Percentiles rank a stretch among this genome's conserved stretches.
Conservation (phyloP, 768 basidiomycete species). For the Tulasnella sp. region DNA sequence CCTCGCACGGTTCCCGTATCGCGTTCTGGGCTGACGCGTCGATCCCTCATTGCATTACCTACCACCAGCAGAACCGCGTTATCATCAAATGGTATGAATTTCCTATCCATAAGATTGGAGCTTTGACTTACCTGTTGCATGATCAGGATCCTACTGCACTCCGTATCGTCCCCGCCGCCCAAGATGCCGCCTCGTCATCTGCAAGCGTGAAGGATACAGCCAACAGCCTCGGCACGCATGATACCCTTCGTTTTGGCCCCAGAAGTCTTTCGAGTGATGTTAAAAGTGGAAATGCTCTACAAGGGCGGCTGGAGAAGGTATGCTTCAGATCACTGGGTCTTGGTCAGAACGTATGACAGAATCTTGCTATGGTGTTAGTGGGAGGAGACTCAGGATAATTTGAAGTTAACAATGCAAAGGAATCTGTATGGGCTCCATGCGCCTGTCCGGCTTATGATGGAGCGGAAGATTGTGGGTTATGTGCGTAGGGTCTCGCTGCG, state of each 20-base stretch:
- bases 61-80: no score
- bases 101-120: background rate
- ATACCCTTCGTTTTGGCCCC: slow-evolving; percentile 76
- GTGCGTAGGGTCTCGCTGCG: slow-evolving; percentile 38
- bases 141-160: slow-evolving; percentile 23
- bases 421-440: slow-evolving; percentile 79
- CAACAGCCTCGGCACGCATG: slow-evolving; percentile 74
- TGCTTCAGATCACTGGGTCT: slow-evolving; percentile 22
- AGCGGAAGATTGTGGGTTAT: slow-evolving; percentile 70
- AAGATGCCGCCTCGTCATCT: slow-evolving; percentile 31
- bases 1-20: background rate
- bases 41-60: background rate
- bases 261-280: slow-evolving; percentile 70
- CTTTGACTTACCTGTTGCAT: background rate
- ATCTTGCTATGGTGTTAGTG: slow-evolving; percentile 46
- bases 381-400: slow-evolving; percentile 84
- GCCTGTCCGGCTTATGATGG: slow-evolving; percentile 87
- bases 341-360: background rate
- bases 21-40: slow-evolving; percentile 16
- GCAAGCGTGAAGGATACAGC: slow-evolving; percentile 59
- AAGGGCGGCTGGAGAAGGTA: slow-evolving; percentile 69
- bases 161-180: slow-evolving; percentile 49
- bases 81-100: background rate
- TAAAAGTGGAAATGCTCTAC: slow-evolving; percentile 48
- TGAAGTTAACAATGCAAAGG: slow-evolving; percentile 75